phyloP scores from a whole-genome alignment of 148 eudicot species.

The Oxyria digyna region DNA sequence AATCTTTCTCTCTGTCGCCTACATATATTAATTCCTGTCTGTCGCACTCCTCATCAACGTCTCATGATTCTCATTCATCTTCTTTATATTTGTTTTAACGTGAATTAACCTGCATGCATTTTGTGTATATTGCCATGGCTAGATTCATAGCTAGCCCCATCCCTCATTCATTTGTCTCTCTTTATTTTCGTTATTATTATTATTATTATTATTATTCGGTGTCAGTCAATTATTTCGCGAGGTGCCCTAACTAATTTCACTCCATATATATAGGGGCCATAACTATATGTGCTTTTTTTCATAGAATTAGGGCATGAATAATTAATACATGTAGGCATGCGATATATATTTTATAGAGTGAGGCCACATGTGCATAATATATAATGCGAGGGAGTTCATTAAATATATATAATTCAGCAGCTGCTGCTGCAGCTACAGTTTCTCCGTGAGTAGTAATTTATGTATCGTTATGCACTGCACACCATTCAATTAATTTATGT shows the following conservation, averaged over 20 bases:
- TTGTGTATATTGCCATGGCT: no score
- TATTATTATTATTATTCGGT: neutral
- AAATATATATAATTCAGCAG: neutral
- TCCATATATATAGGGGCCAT: neutral
- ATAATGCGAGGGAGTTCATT: neutral
- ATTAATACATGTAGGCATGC: neutral
- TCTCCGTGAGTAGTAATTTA: neutral
- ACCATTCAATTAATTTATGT: neutral
- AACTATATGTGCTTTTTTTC: neutral
- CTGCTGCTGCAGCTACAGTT: neutral
- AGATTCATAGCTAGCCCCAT: neutral
- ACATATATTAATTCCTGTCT: neutral
- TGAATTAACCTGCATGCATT: neutral
- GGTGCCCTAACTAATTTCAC: neutral
- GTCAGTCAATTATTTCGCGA: constrained; percentile 2
- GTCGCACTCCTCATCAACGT: neutral
- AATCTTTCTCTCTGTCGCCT: no score
- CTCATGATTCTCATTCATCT: neutral
- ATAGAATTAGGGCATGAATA: neutral
- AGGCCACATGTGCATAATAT: neutral
- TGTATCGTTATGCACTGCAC: neutral
- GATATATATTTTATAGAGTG: neutral
- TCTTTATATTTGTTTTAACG: neutral
- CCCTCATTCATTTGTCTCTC: neutral
- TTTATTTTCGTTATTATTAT: no score